Evolutionary conservation across 257 asterid species (phyloP).

Genomic region (Solanum tarijense): DNA sequence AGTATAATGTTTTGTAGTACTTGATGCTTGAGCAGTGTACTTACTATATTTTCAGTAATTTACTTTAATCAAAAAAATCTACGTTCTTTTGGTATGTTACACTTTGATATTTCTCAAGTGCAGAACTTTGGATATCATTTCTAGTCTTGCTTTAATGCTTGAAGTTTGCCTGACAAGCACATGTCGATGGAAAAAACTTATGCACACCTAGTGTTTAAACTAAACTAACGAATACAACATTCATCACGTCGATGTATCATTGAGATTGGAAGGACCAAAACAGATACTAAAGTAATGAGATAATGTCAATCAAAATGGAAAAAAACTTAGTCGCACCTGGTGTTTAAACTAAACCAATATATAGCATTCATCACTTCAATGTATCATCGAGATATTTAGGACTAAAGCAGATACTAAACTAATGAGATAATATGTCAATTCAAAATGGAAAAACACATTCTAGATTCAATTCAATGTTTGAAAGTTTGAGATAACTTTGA

Average conservation of each 20-base stretch:
- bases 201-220: background rate
- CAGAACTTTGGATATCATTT: background rate
- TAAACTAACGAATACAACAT: background rate
- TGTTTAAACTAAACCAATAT: background rate
- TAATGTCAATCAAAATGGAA: background rate
- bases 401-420: no score
- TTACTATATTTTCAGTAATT: background rate
- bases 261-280: background rate
- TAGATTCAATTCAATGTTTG: background rate
- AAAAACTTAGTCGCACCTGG: no score
- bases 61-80: background rate
- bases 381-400: background rate
- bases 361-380: background rate
- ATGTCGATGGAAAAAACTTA: background rate
- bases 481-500: background rate
- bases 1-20: background rate
- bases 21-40: background rate
- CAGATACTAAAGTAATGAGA: no score
- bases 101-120: background rate
- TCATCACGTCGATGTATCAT: background rate
- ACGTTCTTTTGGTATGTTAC: background rate
- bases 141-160: background rate
- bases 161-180: background rate
- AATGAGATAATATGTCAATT: background rate
- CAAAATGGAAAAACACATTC: background rate